Base-by-base conservation (phyloP, 179 eudicot genomes). In the Monotropa hypopitys region DNA sequence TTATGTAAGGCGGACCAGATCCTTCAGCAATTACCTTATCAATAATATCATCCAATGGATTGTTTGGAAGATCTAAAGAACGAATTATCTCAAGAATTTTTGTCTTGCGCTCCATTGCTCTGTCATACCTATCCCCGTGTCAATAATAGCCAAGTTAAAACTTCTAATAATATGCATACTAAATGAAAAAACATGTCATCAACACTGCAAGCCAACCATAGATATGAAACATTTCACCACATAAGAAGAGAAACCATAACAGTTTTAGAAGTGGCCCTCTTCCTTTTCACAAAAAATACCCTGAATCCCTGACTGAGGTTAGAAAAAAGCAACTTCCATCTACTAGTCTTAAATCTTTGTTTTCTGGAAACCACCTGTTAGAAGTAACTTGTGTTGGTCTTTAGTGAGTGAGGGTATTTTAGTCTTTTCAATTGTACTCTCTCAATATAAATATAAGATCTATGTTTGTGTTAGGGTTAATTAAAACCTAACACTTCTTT, bases 41-140 rank as follows among this genome's bases (percentile, higher is more conserved):
- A 83, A 91, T 87, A 78, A 96, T 91, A 84, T 93, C 99, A 89
- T 96, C 99, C 80, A 96, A 84, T 23, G 99, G 99, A 84, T 96
- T 96, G 83, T 96, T 96, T 57, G 99, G 99, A 77, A 96, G 98
- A 88, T 96, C 97, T 83, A 96, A 78, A 54, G 91, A 84, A 67
- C 92, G 90, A 68, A 96, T 74, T 35, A 91, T 90, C 30, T 91
- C 99, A 83, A 90, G 81, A 73, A 96, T 87, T 78, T 91, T 88
- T 66, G 82, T 77, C 81, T 91, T 91, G 69, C 96, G 91, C 77
- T 89, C 96, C 81, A 86, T 66, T 51, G 98, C 98, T 85, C 77
- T 95, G 81, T 93, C 94, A 87, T 93, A 93, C 85, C 99, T 96
- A 76, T 51, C 63, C 72, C 21, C 75, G 75, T 21, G 26, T 73